phyloP scores from a whole-genome alignment of 2,329 filamentous ascomycete species.

The Penicillium oxalicum region DNA sequence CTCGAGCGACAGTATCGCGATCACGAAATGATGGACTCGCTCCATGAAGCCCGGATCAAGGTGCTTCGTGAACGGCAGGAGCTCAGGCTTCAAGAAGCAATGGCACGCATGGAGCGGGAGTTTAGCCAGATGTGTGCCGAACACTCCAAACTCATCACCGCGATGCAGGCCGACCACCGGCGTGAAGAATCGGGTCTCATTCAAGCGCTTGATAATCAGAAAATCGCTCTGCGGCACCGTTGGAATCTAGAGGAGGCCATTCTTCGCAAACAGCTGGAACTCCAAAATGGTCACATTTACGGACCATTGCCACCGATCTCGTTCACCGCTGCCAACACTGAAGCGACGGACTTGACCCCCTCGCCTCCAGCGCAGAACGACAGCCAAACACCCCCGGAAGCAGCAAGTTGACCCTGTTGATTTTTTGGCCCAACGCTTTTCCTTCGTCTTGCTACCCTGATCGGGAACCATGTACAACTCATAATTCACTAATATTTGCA shows the following conservation, averaged over 20 bases:
- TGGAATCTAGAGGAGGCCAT: constrained; percentile 43
- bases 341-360: constrained; percentile 22
- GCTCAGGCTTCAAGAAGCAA: constrained; percentile 34
- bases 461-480: too few species aligned
- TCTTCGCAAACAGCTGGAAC: constrained; percentile 34
- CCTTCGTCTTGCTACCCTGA: too few species aligned
- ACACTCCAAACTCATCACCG: constrained; percentile 27
- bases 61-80: constrained; percentile 44
- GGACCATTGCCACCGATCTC: constrained; percentile 36
- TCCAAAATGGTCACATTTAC: constrained; percentile 30
- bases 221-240: constrained; percentile 29
- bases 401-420: neutral
- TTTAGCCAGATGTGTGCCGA: constrained; percentile 30
- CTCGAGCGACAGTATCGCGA: constrained; percentile 42
- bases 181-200: constrained; percentile 28
- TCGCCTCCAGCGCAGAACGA: neutral
- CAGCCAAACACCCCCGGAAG: neutral
- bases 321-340: constrained; percentile 24
- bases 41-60: constrained; percentile 43
- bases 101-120: constrained; percentile 36
- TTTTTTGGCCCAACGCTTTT: too few species aligned
- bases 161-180: constrained; percentile 33
- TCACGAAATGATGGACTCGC: constrained; percentile 39
- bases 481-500: neutral
- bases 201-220: constrained; percentile 31